Evolutionary conservation across 176 grass and related monocot genomes (phyloP).

Genomic region (Ananas comosus): DNA sequence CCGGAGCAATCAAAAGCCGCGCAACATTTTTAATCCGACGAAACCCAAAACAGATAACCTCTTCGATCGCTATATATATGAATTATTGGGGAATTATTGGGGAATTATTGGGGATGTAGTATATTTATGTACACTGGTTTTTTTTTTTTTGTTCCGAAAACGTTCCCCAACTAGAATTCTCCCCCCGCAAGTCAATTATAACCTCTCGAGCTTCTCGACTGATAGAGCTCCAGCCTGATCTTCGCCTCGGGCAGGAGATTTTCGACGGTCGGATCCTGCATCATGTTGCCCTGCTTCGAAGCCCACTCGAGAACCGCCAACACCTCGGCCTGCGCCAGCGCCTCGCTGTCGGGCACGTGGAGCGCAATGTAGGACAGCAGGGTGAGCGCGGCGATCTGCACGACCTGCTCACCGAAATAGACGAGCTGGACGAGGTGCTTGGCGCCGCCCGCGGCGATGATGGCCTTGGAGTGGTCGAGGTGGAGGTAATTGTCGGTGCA

Average conservation of each 20-base stretch:
- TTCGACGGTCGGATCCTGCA: slow-evolving; percentile 61
- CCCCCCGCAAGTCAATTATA: slow-evolving; percentile 47
- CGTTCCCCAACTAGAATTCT: background rate
- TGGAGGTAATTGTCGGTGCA: slow-evolving; percentile 74
- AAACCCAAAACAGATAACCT: background rate
- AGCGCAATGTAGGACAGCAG: slow-evolving; percentile 69
- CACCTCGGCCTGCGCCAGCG: slow-evolving; percentile 74
- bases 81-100: background rate
- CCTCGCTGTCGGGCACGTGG: slow-evolving; percentile 91
- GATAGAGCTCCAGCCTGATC: slow-evolving; percentile 83
- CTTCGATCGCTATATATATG: background rate
- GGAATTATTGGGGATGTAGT: background rate
- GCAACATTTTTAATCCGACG: background rate
- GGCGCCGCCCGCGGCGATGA: slow-evolving; percentile 60
- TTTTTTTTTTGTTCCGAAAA: background rate
- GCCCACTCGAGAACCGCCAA: slow-evolving; percentile 86
- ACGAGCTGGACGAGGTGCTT: slow-evolving; percentile 94
- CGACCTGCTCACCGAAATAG: slow-evolving; percentile 75
- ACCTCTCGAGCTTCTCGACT: slow-evolving; percentile 67
- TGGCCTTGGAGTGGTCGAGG: slow-evolving; percentile 77
- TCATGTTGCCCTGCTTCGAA: slow-evolving; percentile 74
- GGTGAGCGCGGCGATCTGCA: slow-evolving; percentile 69
- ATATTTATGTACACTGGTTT: background rate
- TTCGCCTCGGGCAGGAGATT: slow-evolving; percentile 78
- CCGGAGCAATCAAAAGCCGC: background rate